Base-by-base conservation (phyloP, 31 red algal genomes). In the Asparagopsis taxiformis region DNA sequence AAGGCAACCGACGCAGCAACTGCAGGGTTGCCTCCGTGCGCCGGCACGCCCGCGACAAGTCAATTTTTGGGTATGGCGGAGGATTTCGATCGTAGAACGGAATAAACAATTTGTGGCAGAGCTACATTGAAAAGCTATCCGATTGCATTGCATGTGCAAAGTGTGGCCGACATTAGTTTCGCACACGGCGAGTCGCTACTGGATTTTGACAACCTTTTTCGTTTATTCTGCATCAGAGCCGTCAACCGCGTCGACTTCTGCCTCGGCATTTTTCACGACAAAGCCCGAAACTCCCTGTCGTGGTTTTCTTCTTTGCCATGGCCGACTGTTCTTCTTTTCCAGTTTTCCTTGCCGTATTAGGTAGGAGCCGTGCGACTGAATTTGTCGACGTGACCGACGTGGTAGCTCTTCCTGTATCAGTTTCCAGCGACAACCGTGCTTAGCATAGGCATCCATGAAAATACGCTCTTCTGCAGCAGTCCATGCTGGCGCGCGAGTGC, bases 321-420 rank as follows among this genome's bases (percentile, higher is more conserved):
- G 68, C 7, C 79, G 66, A 38, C 79, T 84, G 36, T 93, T 93
- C 75, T 89, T 76, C 48, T 96, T 96, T 24, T 56, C 31, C 77
- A 96, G 39, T 33, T 77, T 79, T 22, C 92, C 92, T 46, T 80
- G 82, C 24, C 86, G 78, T 44, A 96, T 89, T 54, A 96, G 67
- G 72, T 96, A 96, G 21, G 92, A 82, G 17, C 92, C 92, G 53
- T 96, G 92, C 34, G 86, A 91, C 35, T 96, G 92, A 35, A 96
- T 90, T 72, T 96, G 92, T 57, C 89, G 80, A 48, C 92, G 80
- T 10, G 85, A 87, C n/a, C 89, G 74, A 3, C 77, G 70, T 0
- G 92, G 92, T 28, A 96, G 51, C 3, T 62, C 75, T 16, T 82
- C 67, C 57, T 96, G 85, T 59, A 91, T 88, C 55, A 73, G 61